These are phyloP conservation scores for Coniochaeta pulveracea DNA, from an alignment of 2,329 filamentous ascomycete species.

Conservation along the genomic window DNA sequence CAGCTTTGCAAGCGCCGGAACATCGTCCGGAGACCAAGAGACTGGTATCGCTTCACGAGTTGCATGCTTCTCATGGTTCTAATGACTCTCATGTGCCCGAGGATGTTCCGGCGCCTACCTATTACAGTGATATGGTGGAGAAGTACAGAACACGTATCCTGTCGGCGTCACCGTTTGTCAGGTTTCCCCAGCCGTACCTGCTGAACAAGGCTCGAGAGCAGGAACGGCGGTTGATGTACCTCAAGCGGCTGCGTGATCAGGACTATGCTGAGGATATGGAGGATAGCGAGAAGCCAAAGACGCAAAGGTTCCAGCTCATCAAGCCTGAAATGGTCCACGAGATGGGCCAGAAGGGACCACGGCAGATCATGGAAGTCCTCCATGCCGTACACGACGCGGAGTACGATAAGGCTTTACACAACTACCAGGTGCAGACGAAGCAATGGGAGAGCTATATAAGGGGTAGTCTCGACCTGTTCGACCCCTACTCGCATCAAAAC, in stretches of 20 bases:
- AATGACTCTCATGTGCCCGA: slow-evolving; percentile 55
- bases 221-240: slow-evolving; percentile 70
- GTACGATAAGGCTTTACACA: slow-evolving; percentile 88
- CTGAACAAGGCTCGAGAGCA: slow-evolving; percentile 87
- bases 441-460: slow-evolving; percentile 96
- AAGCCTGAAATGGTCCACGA: slow-evolving; percentile 91
- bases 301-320: slow-evolving; percentile 77
- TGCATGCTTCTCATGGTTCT: slow-evolving; percentile 23
- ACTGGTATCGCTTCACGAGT: slow-evolving; percentile 25
- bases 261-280: slow-evolving; percentile 45
- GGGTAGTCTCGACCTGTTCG: slow-evolving; percentile 79
- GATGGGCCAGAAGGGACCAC: slow-evolving; percentile 66
- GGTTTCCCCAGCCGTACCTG: slow-evolving; percentile 87
- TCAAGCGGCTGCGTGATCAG: slow-evolving; percentile 75
- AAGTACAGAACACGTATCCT: slow-evolving; percentile 89
- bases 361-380: slow-evolving; percentile 83
- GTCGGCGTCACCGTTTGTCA: slow-evolving; percentile 92
- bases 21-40: slow-evolving; percentile 13
- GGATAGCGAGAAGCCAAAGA: slow-evolving; percentile 49
- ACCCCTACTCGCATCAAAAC: slow-evolving; percentile 91
- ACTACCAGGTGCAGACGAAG: slow-evolving; percentile 85
- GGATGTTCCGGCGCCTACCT: slow-evolving; percentile 75
- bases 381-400: slow-evolving; percentile 94
- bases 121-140: slow-evolving; percentile 89
- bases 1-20: slow-evolving; percentile 8